Percentiles rank a stretch among this genome's conserved stretches.
Evolutionary conservation across 2,329 filamentous ascomycete species (phyloP).

Genomic region (Neopestalotiopsis sp.): DNA sequence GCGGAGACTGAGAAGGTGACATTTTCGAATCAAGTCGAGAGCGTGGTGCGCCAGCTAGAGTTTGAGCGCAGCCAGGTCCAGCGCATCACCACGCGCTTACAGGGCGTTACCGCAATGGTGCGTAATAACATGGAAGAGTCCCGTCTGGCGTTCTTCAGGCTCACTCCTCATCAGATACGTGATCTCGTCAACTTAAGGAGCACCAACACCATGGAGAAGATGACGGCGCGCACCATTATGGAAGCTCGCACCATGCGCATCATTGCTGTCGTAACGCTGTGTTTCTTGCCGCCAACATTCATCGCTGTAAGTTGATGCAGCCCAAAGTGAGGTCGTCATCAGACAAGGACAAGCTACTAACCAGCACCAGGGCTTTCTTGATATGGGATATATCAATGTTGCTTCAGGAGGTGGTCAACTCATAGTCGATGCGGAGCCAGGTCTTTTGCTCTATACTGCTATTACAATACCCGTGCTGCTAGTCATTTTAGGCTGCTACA

Average conservation of each 20-base stretch:
- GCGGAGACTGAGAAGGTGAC: background rate
- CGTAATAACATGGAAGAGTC: background rate
- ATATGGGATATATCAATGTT: constrained; percentile 4
- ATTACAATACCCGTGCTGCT: background rate
- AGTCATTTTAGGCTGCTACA: background rate
- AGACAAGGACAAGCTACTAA: background rate
- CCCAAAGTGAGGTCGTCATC: too few species aligned
- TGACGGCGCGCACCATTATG: background rate
- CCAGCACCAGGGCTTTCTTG: background rate
- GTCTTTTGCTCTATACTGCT: background rate
- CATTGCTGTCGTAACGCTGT: background rate
- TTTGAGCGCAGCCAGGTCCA: background rate
- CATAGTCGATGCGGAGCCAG: background rate
- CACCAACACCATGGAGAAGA: background rate
- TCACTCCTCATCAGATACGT: background rate
- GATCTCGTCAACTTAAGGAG: background rate
- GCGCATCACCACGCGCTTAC: background rate
- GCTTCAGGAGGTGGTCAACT: background rate
- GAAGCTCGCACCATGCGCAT: background rate
- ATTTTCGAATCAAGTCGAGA: background rate
- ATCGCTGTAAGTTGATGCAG: background rate
- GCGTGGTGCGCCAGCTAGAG: constrained; percentile 1
- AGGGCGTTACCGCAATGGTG: background rate
- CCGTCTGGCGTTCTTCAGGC: background rate
- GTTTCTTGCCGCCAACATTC: background rate